Conservation (phyloP, 805 yeast genomes). For the Candida caryicola region DNA sequence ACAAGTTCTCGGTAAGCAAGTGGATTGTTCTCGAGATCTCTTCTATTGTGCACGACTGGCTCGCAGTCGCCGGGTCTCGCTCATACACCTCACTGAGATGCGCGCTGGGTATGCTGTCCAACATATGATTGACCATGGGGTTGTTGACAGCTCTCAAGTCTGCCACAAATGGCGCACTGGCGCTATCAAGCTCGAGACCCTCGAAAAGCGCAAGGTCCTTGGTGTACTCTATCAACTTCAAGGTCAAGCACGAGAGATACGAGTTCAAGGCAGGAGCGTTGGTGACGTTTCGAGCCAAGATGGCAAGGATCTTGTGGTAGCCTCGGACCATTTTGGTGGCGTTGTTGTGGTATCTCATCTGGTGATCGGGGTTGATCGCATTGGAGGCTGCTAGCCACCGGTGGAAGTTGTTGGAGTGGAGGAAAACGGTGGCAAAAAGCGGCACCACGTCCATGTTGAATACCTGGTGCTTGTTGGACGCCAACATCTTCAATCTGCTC, state of each 20-base stretch:
- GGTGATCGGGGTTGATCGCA: conserved; percentile 5
- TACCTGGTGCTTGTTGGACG: conserved; percentile 9
- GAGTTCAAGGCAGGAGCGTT: not conserved
- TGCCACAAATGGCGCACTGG: conserved; percentile 1
- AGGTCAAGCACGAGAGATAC: conserved; percentile 5
- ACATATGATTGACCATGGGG: not conserved
- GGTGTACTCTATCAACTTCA: conserved; percentile 6
- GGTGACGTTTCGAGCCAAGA: conserved; percentile 9
- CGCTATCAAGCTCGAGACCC: not conserved
- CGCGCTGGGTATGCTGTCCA: not conserved
- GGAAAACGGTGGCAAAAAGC: conserved; percentile 16
- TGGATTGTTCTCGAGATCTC: not conserved
- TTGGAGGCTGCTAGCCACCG: conserved; percentile 20
- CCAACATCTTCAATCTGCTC: conserved; percentile 13
- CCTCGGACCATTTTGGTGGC: conserved; percentile 25
- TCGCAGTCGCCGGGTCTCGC: too few species aligned
- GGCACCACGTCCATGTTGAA: conserved; percentile 11
- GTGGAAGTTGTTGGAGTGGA: conserved; percentile 16
- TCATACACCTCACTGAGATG: too few species aligned
- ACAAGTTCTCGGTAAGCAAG: not conserved
- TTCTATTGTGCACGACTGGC: not conserved
- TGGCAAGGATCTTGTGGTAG: conserved; percentile 18
- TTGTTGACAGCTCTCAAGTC: conserved; percentile 3
- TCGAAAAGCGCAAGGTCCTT: not conserved
- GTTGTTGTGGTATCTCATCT: conserved; percentile 19